Conservation (phyloP, 1,284 basidiomycete genomes). For the Ganoderma boninense region DNA sequence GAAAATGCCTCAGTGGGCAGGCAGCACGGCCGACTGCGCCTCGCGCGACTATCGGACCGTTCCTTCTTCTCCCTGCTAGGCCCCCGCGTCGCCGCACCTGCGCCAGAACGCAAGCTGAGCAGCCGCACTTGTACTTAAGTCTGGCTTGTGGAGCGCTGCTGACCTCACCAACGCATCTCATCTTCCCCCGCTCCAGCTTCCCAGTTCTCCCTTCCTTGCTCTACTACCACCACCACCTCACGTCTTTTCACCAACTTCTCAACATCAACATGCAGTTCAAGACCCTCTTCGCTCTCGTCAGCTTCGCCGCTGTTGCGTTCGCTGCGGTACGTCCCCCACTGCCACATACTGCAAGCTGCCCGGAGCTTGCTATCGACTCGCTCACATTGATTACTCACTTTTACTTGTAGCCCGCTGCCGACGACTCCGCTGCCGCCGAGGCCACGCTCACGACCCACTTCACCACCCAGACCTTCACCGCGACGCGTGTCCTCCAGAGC, state of each 20-base stretch:
- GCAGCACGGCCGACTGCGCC: conserved; percentile 24
- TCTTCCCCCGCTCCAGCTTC: not conserved
- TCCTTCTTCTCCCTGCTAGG: not conserved
- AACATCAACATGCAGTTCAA: conserved; percentile 30
- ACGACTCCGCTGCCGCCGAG: conserved; percentile 2
- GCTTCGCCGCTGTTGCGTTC: conserved; percentile 24
- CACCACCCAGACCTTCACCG: conserved; percentile 30
- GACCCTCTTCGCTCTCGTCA: conserved; percentile 26
- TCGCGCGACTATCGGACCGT: conserved; percentile 30
- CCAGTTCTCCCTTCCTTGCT: not conserved
- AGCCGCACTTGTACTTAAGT: not conserved
- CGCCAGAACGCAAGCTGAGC: not conserved
- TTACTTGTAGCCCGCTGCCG: not conserved
- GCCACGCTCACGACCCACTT: conserved; percentile 23
- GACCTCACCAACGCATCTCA: conserved; percentile 1
- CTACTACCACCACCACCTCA: not conserved
- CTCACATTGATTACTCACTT: not conserved
- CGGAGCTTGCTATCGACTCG: too few species aligned
- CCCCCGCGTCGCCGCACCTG: conserved; percentile 2
- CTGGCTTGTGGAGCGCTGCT: not conserved
- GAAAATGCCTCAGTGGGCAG: not conserved
- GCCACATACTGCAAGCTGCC: too few species aligned
- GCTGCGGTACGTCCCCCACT: conserved; percentile 19
- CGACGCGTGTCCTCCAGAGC: conserved; percentile 27
- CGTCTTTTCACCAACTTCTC: not conserved